phyloP scores from a whole-genome alignment of 306 rosid genomes.

The Castanea sativa region DNA sequence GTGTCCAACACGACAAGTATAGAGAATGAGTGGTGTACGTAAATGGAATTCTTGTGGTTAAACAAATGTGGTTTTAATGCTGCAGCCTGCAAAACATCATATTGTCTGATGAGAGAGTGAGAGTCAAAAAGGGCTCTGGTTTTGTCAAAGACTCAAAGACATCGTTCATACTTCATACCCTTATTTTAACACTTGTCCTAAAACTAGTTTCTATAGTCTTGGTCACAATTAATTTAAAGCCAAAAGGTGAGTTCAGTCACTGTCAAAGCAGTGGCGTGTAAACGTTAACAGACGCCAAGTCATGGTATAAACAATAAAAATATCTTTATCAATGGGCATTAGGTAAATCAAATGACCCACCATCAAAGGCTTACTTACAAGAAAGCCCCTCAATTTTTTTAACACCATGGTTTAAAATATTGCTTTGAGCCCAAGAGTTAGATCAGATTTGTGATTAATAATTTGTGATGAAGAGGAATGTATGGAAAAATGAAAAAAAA shows the following conservation, averaged over 20 bases:
- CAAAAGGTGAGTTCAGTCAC: not conserved
- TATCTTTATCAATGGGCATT: not conserved
- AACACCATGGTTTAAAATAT: not conserved
- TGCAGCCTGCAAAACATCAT: too few relatives aligned
- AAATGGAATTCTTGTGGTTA: not conserved
- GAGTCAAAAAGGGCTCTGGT: not conserved
- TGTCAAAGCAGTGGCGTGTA: not conserved
- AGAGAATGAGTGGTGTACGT: conserved; percentile 20
- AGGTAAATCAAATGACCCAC: not conserved
- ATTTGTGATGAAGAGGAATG: not conserved
- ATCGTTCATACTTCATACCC: not conserved
- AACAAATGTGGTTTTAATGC: not conserved
- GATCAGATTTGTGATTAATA: not conserved
- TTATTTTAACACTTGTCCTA: not conserved
- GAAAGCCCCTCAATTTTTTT: not conserved
- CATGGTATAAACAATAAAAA: not conserved
- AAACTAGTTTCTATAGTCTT: too few relatives aligned
- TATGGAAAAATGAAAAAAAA: too few relatives aligned
- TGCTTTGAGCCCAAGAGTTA: not conserved
- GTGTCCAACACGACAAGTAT: too few relatives aligned
- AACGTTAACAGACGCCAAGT: not conserved
- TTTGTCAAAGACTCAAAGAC: not conserved
- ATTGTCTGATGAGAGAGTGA: not conserved
- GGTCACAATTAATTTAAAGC: not conserved
- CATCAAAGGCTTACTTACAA: not conserved